These are phyloP conservation scores for Chenopodium album DNA, from an alignment of 148 eudicot species.

Conservation along the genomic window DNA sequence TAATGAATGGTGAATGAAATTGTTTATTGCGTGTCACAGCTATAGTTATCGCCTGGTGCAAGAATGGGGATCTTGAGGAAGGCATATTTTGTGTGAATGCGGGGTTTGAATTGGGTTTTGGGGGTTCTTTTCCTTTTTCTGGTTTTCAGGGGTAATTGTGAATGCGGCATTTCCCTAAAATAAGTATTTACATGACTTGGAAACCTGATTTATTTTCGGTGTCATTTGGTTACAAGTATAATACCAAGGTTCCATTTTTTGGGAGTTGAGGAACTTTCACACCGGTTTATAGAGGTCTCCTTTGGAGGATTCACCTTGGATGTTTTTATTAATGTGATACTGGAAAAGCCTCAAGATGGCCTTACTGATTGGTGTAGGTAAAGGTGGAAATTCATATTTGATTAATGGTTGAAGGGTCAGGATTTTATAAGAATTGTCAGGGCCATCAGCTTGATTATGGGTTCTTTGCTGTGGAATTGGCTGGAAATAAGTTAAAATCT, in stretches of 20 bases:
- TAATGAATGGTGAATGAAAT: slow-evolving; percentile 40
- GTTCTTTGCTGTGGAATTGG: background rate
- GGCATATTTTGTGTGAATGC: slow-evolving; percentile 47
- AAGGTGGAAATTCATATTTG: slow-evolving; percentile 13
- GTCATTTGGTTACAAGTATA: slow-evolving; percentile 5
- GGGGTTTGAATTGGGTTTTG: slow-evolving; percentile 42
- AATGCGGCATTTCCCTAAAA: slow-evolving; percentile 9
- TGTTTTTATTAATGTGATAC: slow-evolving; percentile 8
- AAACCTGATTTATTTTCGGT: background rate
- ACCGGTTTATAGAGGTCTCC: background rate
- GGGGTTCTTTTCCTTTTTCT: slow-evolving; percentile 35
- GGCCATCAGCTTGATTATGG: background rate
- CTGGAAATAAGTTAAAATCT: background rate
- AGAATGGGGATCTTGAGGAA: slow-evolving; percentile 82
- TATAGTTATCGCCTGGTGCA: slow-evolving; percentile 67
- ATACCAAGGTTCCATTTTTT: slow-evolving; percentile 9
- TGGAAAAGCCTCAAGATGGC: slow-evolving; percentile 3
- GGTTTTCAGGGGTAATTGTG: slow-evolving; percentile 34
- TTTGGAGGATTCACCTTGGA: slow-evolving; percentile 5
- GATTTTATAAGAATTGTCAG: background rate
- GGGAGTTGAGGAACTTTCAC: slow-evolving; percentile 19
- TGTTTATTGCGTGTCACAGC: slow-evolving; percentile 81
- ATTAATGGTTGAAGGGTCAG: slow-evolving; percentile 5
- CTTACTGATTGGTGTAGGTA: background rate
- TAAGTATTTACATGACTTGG: slow-evolving; percentile 19